Evolutionary conservation across 148 eudicot species (phyloP).

Genomic region (Rhododendron kiyosumense): DNA sequence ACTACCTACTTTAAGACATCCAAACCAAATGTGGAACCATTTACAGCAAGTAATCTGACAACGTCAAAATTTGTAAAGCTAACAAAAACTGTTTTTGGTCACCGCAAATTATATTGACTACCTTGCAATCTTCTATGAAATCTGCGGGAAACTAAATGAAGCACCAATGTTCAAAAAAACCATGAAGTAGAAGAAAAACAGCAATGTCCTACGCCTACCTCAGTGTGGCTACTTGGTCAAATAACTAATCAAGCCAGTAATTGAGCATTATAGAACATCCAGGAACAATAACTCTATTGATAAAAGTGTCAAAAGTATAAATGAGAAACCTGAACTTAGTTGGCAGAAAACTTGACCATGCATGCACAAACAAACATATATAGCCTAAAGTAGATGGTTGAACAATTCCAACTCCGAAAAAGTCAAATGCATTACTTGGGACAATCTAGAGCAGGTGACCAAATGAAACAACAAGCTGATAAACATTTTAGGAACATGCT

Average conservation of each 20-base stretch:
- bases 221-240: not conserved
- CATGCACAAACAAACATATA: not conserved
- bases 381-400: not conserved
- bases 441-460: not conserved
- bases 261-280: not conserved
- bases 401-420: not conserved
- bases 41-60: not conserved
- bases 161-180: not conserved
- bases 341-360: not conserved
- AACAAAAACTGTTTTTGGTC: not conserved
- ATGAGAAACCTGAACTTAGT: not conserved
- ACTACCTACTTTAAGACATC: not conserved
- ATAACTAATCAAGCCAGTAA: not conserved
- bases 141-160: not conserved
- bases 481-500: not conserved
- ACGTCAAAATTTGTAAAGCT: not conserved
- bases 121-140: not conserved
- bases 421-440: not conserved
- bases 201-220: not conserved
- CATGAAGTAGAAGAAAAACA: slow-evolving; percentile 1
- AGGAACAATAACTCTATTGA: not conserved
- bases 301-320: not conserved
- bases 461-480: too few relatives aligned
- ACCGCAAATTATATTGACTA: not conserved
- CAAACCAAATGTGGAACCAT: not conserved